These are phyloP conservation scores for Phytophthora pistaciae DNA, from an alignment of 352 stramenopile genomes.

Conservation along the genomic window DNA sequence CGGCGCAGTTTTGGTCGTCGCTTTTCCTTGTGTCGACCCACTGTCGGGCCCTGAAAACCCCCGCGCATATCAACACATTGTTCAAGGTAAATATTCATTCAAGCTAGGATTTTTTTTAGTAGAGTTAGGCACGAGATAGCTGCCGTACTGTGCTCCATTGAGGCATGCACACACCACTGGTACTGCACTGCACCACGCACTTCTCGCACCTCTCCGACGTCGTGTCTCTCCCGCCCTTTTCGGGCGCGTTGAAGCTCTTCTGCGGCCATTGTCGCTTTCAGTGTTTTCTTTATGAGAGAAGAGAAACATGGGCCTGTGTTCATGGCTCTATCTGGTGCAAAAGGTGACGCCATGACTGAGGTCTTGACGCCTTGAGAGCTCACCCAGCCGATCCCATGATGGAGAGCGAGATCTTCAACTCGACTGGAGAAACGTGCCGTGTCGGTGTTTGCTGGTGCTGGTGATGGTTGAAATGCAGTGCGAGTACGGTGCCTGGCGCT, in stretches of 20 bases:
- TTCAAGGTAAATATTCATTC: slow-evolving; percentile 40
- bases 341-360: slow-evolving; percentile 20
- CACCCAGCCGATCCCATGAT: slow-evolving; percentile 2
- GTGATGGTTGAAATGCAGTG: neutral
- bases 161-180: slow-evolving; percentile 3
- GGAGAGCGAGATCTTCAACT: slow-evolving; percentile 3
- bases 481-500: neutral
- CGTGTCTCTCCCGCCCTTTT: slow-evolving; percentile 19
- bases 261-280: slow-evolving; percentile 7
- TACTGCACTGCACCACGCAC: slow-evolving; percentile 6
- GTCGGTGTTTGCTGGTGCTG: neutral
- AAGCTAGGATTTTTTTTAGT: slow-evolving; percentile 10
- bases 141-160: slow-evolving; percentile 3
- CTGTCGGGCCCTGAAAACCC: slow-evolving; percentile 5
- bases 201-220: slow-evolving; percentile 22
- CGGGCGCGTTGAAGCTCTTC: slow-evolving; percentile 3
- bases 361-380: slow-evolving; percentile 16
- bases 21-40: slow-evolving; percentile 14
- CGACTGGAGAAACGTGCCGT: neutral
- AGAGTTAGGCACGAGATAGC: slow-evolving; percentile 3
- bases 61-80: slow-evolving; percentile 22
- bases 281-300: slow-evolving; percentile 3
- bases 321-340: slow-evolving; percentile 12
- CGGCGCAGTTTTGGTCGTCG: slow-evolving; percentile 5
- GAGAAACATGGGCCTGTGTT: slow-evolving; percentile 18